Evolutionary conservation across 2,329 filamentous ascomycete genomes (phyloP).

Genomic region (Setomelanomma holmii): DNA sequence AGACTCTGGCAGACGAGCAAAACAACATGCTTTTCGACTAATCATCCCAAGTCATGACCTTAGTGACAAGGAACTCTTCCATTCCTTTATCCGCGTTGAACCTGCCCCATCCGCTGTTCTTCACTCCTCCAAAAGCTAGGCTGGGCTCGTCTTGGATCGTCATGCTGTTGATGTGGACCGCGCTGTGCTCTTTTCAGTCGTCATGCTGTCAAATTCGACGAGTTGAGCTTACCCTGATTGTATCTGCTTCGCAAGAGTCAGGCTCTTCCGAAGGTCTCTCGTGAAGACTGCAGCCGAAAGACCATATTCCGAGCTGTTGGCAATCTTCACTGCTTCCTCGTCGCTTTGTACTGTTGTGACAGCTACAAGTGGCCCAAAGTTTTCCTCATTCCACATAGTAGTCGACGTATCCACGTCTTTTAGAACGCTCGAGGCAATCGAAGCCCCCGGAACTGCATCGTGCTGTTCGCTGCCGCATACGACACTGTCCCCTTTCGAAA

Average conservation of each 20-base stretch:
- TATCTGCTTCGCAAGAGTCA: neutral
- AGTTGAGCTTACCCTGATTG: neutral
- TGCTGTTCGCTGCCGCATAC: neutral
- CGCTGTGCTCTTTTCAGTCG: neutral
- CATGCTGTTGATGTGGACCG: neutral
- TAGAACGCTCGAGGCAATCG: neutral
- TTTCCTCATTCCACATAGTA: slow-evolving; percentile 7
- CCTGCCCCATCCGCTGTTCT: neutral
- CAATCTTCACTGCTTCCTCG: slow-evolving; percentile 7
- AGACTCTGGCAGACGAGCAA: too few species aligned
- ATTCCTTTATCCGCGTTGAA: neutral
- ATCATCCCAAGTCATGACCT: neutral
- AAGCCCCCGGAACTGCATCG: neutral
- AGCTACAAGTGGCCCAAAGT: slow-evolving; percentile 11
- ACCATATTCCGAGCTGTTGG: slow-evolving; percentile 26
- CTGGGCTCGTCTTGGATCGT: neutral
- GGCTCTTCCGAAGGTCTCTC: slow-evolving; percentile 45
- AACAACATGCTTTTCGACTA: too few species aligned
- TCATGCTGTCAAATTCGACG: neutral
- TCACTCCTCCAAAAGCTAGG: neutral
- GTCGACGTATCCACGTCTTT: neutral
- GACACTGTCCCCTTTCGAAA: neutral
- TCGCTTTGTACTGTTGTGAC: slow-evolving; percentile 8
- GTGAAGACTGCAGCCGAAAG: slow-evolving; percentile 62
- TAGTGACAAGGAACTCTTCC: neutral